Conservation (phyloP, 2,329 filamentous ascomycete species). For the Colletotrichum sp. region DNA sequence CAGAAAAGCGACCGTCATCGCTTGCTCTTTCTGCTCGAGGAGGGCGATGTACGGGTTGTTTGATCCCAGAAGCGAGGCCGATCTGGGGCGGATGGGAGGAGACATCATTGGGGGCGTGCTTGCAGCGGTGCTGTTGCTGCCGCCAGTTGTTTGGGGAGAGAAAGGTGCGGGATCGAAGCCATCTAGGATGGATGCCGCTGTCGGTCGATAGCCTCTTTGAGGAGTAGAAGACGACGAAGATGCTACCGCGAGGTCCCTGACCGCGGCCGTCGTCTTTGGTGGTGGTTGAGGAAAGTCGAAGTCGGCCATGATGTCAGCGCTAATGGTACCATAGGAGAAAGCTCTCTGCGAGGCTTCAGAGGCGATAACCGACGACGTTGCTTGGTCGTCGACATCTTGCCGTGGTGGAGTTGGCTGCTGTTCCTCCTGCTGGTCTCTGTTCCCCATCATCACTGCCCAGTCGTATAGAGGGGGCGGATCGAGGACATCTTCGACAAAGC, state of each 20-base stretch:
- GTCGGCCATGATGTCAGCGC: slow-evolving; percentile 17
- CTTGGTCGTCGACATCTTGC: not conserved
- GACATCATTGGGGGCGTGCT: slow-evolving; percentile 21
- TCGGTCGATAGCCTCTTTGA: slow-evolving; percentile 6
- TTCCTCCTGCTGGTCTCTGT: not conserved
- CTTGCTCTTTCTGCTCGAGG: slow-evolving; percentile 34
- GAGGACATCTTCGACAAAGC: slow-evolving; percentile 35
- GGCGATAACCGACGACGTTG: not conserved
- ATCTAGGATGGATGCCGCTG: slow-evolving; percentile 18
- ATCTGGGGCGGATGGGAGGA: slow-evolving; percentile 13
- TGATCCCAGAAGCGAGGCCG: not conserved
- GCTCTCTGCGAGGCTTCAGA: not conserved
- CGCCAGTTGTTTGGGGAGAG: slow-evolving; percentile 5
- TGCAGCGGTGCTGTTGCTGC: slow-evolving; percentile 4
- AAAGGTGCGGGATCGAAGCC: slow-evolving; percentile 13
- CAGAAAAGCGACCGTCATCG: slow-evolving; percentile 33
- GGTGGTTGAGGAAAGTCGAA: slow-evolving; percentile 3
- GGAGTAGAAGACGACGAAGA: not conserved
- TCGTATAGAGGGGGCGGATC: slow-evolving; percentile 33
- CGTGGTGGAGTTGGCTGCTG: not conserved
- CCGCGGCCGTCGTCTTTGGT: not conserved
- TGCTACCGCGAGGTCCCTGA: not conserved
- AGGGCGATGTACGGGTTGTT: slow-evolving; percentile 34
- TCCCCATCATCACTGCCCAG: slow-evolving; percentile 26
- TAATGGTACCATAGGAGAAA: slow-evolving; percentile 15